Evolutionary conservation across 768 basidiomycete species (phyloP).

Genomic region (Tephrocybe sp.): DNA sequence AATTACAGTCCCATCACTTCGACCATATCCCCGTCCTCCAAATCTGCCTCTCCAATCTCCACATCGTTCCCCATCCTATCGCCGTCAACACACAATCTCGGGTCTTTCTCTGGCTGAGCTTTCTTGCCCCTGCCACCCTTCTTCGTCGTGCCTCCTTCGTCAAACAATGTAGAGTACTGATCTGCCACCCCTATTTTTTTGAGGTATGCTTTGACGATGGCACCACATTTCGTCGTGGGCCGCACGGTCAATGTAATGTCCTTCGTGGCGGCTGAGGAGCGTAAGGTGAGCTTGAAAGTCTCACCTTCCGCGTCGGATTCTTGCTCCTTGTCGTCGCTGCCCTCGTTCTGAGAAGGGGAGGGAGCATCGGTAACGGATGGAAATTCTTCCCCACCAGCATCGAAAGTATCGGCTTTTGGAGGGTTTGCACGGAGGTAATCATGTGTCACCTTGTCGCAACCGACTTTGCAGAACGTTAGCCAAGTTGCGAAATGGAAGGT

Average conservation of each 20-base stretch:
- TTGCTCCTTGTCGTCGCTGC: constrained; percentile 29
- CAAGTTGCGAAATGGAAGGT: neutral
- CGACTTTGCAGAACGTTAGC: constrained; percentile 42
- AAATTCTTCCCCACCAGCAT: constrained; percentile 6
- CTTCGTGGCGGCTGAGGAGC: constrained; percentile 50
- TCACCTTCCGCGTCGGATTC: constrained; percentile 48
- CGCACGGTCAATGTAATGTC: constrained; percentile 69
- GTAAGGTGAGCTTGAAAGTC: constrained; percentile 66
- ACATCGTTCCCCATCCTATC: constrained; percentile 61
- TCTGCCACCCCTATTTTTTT: constrained; percentile 63
- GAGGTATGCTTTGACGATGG: constrained; percentile 74
- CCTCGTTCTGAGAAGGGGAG: constrained; percentile 4
- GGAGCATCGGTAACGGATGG: constrained; percentile 19
- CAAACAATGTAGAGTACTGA: constrained; percentile 44
- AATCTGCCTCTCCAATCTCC: constrained; percentile 64
- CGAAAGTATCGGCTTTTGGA: constrained; percentile 3
- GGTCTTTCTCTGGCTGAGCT: constrained; percentile 31
- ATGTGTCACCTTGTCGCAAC: constrained; percentile 61
- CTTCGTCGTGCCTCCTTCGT: constrained; percentile 28
- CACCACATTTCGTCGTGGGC: constrained; percentile 72
- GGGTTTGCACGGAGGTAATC: constrained; percentile 54
- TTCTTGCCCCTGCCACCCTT: constrained; percentile 20
- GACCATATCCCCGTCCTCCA: constrained; percentile 81
- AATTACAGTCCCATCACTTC: constrained; percentile 65
- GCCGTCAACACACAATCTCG: constrained; percentile 65